Base-by-base conservation (phyloP, 768 basidiomycete species). In the Boletellus ananiceps region DNA sequence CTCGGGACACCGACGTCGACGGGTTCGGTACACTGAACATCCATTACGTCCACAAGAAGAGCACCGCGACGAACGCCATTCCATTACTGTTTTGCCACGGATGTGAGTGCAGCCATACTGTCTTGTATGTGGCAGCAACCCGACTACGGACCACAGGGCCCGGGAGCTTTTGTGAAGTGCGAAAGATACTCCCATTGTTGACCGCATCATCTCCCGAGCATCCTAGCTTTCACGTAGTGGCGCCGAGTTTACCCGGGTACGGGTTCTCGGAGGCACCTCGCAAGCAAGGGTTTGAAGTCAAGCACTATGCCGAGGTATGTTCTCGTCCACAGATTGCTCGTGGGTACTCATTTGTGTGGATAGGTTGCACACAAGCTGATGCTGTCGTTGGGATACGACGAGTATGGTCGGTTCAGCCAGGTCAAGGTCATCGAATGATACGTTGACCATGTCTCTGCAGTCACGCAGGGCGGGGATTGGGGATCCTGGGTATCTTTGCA, bases 191-290 rank as follows among this genome's bases (percentile, higher is more conserved):
- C 0, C 78, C 81, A 3, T 58, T 82, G 5, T 64, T 86, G 50
- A 69, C 74, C 0, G 61, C 69, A 16, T 62, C 65, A 0, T 69
- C 72, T 1, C 47, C 67, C 2, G 64, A 71, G 0, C 69, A 77
- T 5, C 82, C 82, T 2, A 78, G 73, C 44, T 85, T 86, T 59
- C 80, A 84, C 53, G 79, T 86, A 16, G 79, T 86, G 0, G 78
- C 77, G 0, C 52, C 75, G 32, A 78, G 82, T 55, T 56, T 84
- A 15, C 84, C 82, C 8, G 81, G 80, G 0, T 85, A 66, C 61
- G 83, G 80, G 0, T 84, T 83, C 63, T 83, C 83, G 0, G 74
- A 80, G 38, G 79, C 74, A 0, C 75, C 79, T 0, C 77, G 61
- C 42, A 76, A 76, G 58, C 71, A 70, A 50, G 81, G 81, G 0